Evolutionary conservation across 2,329 filamentous ascomycete genomes (phyloP).

Genomic region (Aureobasidium melanogenum): DNA sequence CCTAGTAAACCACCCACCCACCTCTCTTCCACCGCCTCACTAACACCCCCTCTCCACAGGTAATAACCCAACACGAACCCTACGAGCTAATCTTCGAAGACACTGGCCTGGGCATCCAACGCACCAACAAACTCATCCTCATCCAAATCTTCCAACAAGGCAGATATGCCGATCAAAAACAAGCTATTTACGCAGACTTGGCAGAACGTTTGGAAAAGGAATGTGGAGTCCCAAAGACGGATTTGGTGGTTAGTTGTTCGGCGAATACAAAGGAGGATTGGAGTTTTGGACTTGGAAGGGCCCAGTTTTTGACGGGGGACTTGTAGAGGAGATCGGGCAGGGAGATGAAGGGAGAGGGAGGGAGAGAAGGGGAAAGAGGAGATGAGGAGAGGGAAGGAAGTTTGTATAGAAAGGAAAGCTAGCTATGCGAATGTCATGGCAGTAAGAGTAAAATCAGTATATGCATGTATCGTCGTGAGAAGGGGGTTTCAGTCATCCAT

Average conservation of each 20-base stretch:
- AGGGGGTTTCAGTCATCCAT: neutral
- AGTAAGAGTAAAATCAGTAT: neutral
- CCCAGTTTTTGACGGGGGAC: slow-evolving; percentile 24
- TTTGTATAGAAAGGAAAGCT: too few relatives aligned
- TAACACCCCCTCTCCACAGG: slow-evolving; percentile 13
- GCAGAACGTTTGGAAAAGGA: slow-evolving; percentile 19
- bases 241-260: slow-evolving; percentile 22
- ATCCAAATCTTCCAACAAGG: slow-evolving; percentile 28
- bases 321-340: slow-evolving; percentile 3
- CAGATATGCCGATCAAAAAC: slow-evolving; percentile 21
- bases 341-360: too few relatives aligned
- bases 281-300: slow-evolving; percentile 24
- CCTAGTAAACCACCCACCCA: neutral
- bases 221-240: slow-evolving; percentile 19
- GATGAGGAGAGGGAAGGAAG: neutral
- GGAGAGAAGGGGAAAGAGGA: too few relatives aligned
- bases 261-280: slow-evolving; percentile 24
- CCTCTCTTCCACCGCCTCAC: neutral
- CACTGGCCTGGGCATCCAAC: slow-evolving; percentile 20
- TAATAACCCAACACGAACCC: slow-evolving; percentile 26
- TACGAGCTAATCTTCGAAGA: slow-evolving; percentile 27
- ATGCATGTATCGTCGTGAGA: neutral
- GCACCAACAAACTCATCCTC: slow-evolving; percentile 23
- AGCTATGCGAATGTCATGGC: neutral
- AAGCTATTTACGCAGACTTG: slow-evolving; percentile 19